Evolutionary conservation across 805 yeast species (phyloP).

Genomic region (Kluyveromyces dobzhanskii): DNA sequence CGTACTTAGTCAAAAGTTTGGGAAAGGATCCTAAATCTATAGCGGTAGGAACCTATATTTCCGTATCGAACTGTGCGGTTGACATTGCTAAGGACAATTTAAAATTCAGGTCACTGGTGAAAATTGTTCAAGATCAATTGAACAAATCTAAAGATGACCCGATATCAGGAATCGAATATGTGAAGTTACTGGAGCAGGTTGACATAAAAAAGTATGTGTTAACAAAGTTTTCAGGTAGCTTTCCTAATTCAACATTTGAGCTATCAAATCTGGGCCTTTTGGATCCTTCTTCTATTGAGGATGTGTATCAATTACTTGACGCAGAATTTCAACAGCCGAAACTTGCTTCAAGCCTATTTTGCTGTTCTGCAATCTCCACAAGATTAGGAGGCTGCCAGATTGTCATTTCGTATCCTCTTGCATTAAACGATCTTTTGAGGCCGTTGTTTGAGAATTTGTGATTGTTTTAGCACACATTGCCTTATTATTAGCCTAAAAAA

Average conservation of each 20-base stretch:
- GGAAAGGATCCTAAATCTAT: neutral
- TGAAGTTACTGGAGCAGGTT: slow-evolving; percentile 1
- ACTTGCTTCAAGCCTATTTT: neutral
- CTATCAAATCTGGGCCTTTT: slow-evolving; percentile 2
- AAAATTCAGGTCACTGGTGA: neutral
- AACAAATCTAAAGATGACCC: slow-evolving; percentile 1
- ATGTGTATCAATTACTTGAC: neutral
- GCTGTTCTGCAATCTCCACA: slow-evolving; percentile 1
- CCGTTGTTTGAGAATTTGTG: slow-evolving; percentile 1
- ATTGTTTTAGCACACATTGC: too few species aligned
- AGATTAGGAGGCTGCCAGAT: neutral
- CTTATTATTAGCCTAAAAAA: too few species aligned
- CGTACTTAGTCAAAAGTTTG: neutral
- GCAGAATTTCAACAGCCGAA: slow-evolving; percentile 1
- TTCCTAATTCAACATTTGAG: slow-evolving; percentile 1
- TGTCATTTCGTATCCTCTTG: neutral
- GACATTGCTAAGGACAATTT: neutral
- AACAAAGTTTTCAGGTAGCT: neutral
- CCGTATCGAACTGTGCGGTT: neutral
- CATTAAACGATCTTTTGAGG: neutral
- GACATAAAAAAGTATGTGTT: neutral
- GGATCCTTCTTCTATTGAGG: slow-evolving; percentile 1
- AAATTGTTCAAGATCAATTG: neutral
- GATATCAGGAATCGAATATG: neutral
- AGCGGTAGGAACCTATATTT: slow-evolving; percentile 1